Conservation (phyloP, 345 rosid species). For the Ceriops tagal region DNA sequence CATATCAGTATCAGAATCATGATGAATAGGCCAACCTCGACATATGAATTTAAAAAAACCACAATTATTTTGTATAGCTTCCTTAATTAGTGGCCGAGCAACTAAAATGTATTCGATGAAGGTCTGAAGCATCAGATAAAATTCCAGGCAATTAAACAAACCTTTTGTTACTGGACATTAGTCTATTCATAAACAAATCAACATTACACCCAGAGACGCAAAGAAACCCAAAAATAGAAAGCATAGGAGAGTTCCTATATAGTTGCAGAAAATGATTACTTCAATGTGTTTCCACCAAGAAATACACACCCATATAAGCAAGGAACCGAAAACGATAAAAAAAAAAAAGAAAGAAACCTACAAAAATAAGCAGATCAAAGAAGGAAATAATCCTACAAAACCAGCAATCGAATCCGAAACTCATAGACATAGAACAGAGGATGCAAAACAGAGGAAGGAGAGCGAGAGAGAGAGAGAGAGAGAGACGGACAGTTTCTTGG, state of each 20-base stretch:
- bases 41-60: too few species aligned
- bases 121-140: background rate
- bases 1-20: too few species aligned
- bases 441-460: background rate
- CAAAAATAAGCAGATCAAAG: background rate
- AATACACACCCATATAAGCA: background rate
- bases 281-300: background rate
- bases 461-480: background rate
- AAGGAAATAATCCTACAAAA: background rate
- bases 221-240: background rate
- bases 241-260: background rate
- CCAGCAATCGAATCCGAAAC: background rate
- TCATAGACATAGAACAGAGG: too few species aligned
- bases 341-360: background rate
- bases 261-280: background rate
- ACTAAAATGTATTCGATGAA: background rate
- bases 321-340: background rate
- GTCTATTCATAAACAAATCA: background rate
- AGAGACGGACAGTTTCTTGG: conserved; percentile 21
- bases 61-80: too few species aligned
- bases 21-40: too few species aligned
- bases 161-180: background rate
- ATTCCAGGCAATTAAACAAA: background rate
- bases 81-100: too few species aligned
- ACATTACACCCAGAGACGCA: background rate